phyloP scores from a whole-genome alignment of 495 filamentous ascomycete genomes.

The Neurospora sp. region DNA sequence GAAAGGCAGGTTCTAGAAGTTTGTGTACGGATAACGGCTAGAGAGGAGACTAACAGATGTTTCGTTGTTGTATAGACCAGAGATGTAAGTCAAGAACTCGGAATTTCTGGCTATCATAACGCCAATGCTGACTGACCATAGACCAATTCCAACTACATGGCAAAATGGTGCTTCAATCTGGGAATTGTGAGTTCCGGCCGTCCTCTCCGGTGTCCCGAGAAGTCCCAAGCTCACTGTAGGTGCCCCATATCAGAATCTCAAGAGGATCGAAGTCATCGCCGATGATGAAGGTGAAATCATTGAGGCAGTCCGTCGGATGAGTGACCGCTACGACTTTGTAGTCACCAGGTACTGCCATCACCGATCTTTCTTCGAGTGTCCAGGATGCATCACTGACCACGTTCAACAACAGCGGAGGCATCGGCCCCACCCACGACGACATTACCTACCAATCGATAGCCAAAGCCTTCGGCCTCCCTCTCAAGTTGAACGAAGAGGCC shows the following conservation, averaged over 20 bases:
- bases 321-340: constrained; percentile 79
- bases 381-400: background rate
- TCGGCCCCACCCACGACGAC: constrained; percentile 94
- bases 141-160: constrained; percentile 87
- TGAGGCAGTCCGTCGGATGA: constrained; percentile 79
- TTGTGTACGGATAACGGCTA: background rate
- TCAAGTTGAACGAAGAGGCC: constrained; percentile 66
- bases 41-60: constrained; percentile 5
- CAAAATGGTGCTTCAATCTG: constrained; percentile 84
- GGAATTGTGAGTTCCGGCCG: constrained; percentile 49
- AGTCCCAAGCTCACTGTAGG: background rate
- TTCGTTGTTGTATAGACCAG: constrained; percentile 17
- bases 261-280: constrained; percentile 82
- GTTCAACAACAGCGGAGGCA: constrained; percentile 56
- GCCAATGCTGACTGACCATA: constrained; percentile 22
- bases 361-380: background rate
- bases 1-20: constrained; percentile 55
- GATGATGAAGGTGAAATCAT: constrained; percentile 88
- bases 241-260: constrained; percentile 45
- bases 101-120: background rate
- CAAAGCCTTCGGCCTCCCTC: constrained; percentile 68
- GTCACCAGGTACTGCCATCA: constrained; percentile 51
- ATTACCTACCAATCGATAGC: constrained; percentile 94
- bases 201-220: background rate
- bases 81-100: constrained; percentile 17